Percentiles rank a stretch among this genome's conserved stretches.
Evolutionary conservation across 106 monocot species (phyloP).

Genomic region (Acorus calamus): DNA sequence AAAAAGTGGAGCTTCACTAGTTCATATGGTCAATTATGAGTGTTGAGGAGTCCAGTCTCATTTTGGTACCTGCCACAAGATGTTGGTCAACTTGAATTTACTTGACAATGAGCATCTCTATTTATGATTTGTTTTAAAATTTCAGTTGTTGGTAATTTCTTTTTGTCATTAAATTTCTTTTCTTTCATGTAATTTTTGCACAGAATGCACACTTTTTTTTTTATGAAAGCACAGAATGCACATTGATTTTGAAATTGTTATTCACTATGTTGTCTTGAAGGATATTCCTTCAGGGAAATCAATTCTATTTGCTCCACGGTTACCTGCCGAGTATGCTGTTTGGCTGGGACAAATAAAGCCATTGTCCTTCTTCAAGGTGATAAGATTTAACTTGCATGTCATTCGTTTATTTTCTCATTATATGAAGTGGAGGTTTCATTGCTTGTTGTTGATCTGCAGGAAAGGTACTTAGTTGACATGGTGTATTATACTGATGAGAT

Average conservation of each 20-base stretch:
- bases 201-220: too few relatives aligned
- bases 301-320: slow-evolving; percentile 75
- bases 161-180: too few relatives aligned
- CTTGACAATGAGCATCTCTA: too few relatives aligned
- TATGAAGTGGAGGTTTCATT: not conserved
- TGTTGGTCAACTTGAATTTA: too few relatives aligned
- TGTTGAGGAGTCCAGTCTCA: too few relatives aligned
- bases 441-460: slow-evolving; percentile 31
- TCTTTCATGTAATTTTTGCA: too few relatives aligned
- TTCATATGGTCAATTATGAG: too few relatives aligned
- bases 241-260: not conserved
- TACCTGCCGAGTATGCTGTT: slow-evolving; percentile 92
- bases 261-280: slow-evolving; percentile 23
- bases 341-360: slow-evolving; percentile 96
- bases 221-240: too few relatives aligned
- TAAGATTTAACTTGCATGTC: not conserved
- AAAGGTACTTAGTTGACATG: slow-evolving; percentile 78
- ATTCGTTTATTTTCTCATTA: not conserved
- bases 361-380: slow-evolving; percentile 62
- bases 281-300: slow-evolving; percentile 77
- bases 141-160: not conserved
- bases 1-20: too few relatives aligned
- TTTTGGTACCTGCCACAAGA: too few relatives aligned
- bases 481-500: slow-evolving; percentile 87
- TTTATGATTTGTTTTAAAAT: not conserved